phyloP scores from a whole-genome alignment of 2,329 filamentous ascomycete genomes.

The Moelleriella libera region DNA sequence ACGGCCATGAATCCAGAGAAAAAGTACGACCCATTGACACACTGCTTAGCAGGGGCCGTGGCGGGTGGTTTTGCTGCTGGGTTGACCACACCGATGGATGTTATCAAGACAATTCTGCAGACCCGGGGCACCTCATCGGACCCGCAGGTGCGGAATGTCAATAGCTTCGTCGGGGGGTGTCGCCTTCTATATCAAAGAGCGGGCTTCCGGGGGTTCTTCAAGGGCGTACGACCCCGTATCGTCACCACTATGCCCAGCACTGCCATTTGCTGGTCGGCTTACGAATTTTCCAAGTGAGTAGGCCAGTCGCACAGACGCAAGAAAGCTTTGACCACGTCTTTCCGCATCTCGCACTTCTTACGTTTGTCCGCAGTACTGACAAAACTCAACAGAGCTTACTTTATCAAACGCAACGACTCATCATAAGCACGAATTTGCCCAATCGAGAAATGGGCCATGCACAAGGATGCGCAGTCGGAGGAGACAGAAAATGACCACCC shows the following conservation, averaged over 20 bases:
- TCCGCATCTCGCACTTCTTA: no score
- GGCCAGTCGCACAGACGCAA: slow-evolving; percentile 77
- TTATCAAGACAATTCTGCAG: slow-evolving; percentile 95
- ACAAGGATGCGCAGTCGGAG: background rate
- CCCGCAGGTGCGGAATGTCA: slow-evolving; percentile 70
- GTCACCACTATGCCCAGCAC: slow-evolving; percentile 97
- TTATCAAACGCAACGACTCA: slow-evolving; percentile 38
- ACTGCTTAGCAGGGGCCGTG: slow-evolving; percentile 83
- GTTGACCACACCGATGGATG: slow-evolving; percentile 89
- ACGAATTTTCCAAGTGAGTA: slow-evolving; percentile 54
- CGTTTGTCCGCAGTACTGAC: background rate
- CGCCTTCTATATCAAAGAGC: slow-evolving; percentile 71
- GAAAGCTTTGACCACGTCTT: no score
- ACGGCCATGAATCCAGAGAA: slow-evolving; percentile 81
- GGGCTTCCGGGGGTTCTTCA: slow-evolving; percentile 79
- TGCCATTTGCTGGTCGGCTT: slow-evolving; percentile 92
- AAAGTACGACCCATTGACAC: slow-evolving; percentile 81
- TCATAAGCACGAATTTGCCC: slow-evolving; percentile 12
- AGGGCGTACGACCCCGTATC: slow-evolving; percentile 78
- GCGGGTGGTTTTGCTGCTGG: slow-evolving; percentile 89
- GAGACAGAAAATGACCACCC: no score
- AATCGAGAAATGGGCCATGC: background rate
- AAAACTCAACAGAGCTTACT: slow-evolving; percentile 35
- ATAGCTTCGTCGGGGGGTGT: slow-evolving; percentile 66
- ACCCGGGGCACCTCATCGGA: slow-evolving; percentile 77